Evolutionary conservation across 306 rosid genomes (phyloP).

Genomic region (Oxytropis ochrocephala): DNA sequence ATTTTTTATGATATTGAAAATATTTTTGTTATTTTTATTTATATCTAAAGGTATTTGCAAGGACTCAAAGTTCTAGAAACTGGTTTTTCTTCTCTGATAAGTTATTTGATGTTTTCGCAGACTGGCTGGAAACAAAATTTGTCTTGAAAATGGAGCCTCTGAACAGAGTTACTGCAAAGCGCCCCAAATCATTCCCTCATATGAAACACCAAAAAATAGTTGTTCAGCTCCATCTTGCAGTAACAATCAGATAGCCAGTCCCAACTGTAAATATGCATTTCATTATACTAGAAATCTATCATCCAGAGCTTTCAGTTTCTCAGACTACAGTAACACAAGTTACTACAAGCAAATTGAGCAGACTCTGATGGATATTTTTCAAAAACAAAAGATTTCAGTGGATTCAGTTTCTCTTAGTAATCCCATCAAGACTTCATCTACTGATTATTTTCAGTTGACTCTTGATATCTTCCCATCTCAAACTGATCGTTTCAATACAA

Average conservation of each 20-base stretch:
- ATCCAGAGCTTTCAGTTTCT: constrained; percentile 52
- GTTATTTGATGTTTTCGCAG: constrained; percentile 33
- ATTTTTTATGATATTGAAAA: not conserved
- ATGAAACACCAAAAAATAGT: constrained; percentile 23
- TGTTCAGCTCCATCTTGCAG: constrained; percentile 37
- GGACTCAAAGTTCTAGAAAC: not conserved
- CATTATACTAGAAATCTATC: constrained; percentile 48
- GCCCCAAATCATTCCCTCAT: not conserved
- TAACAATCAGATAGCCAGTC: constrained; percentile 37
- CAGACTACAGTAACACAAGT: constrained; percentile 23
- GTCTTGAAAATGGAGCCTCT: constrained; percentile 24
- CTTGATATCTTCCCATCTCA: constrained; percentile 52
- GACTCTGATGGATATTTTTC: constrained; percentile 6
- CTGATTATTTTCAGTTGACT: constrained; percentile 33
- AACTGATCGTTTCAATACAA: constrained; percentile 42
- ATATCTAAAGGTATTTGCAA: not conserved
- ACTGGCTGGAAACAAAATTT: constrained; percentile 40
- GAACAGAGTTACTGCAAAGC: constrained; percentile 34
- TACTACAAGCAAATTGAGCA: constrained; percentile 34
- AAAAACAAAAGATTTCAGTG: constrained; percentile 20
- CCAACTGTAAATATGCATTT: constrained; percentile 65
- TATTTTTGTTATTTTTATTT: not conserved
- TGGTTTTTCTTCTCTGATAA: constrained; percentile 20
- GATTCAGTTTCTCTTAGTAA: constrained; percentile 54
- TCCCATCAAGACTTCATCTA: constrained; percentile 14